Conservation (phyloP, 2,329 filamentous ascomycete species). For the Microdochium trichocladiopsis region DNA sequence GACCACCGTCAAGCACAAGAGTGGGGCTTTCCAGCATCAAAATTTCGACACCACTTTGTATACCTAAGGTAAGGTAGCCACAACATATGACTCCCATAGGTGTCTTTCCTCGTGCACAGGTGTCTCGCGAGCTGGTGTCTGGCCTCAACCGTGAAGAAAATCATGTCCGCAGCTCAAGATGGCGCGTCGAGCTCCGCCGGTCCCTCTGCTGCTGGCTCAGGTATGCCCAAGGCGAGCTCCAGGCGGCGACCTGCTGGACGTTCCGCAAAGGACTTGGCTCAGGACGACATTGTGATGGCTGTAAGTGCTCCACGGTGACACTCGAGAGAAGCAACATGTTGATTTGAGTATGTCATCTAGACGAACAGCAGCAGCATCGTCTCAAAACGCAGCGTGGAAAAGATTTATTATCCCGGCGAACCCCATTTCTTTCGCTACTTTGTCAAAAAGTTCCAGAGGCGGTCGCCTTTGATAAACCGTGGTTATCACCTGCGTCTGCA, state of each 20-base stretch:
- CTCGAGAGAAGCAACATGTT: not conserved
- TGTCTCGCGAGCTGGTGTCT: too few relatives aligned
- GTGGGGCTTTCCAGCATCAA: not conserved
- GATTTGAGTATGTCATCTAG: conserved; percentile 26
- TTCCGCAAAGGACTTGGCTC: conserved; percentile 11
- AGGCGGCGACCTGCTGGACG: not conserved
- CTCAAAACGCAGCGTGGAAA: conserved; percentile 89
- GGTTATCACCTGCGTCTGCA: conserved; percentile 84
- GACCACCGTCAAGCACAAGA: not conserved
- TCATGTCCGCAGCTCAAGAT: not conserved
- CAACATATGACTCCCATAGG: too few relatives aligned
- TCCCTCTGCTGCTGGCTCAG: not conserved
- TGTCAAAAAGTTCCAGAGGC: conserved; percentile 73
- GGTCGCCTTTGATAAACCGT: conserved; percentile 84
- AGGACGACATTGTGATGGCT: conserved; percentile 46
- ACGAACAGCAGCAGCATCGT: conserved; percentile 91
- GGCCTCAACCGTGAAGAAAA: too few relatives aligned
- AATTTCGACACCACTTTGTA: too few relatives aligned
- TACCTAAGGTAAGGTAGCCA: too few relatives aligned
- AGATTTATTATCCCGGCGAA: conserved; percentile 70
- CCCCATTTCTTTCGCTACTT: conserved; percentile 85
- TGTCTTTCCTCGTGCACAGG: too few relatives aligned
- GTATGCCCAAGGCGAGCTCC: not conserved
- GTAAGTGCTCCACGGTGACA: conserved; percentile 23
- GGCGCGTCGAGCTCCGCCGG: not conserved